Evolutionary conservation across 139 green algal species (phyloP).

Genomic region (Pleodorina starrii): DNA sequence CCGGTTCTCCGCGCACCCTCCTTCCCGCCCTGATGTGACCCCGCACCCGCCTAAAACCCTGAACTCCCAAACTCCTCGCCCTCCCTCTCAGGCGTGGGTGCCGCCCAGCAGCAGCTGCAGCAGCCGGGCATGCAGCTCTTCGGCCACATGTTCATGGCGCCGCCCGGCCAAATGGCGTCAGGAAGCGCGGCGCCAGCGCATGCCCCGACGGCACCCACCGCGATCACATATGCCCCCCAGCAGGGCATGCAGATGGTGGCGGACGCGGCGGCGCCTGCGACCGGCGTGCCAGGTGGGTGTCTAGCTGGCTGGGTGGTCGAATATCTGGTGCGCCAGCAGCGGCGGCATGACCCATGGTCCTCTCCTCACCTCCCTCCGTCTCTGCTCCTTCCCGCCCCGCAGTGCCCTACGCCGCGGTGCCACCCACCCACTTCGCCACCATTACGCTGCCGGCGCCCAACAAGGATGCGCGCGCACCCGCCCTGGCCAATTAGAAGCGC

Average conservation of each 20-base stretch:
- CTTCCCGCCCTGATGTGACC: too few species aligned
- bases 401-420: neutral
- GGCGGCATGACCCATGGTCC: neutral
- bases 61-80: too few species aligned
- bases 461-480: neutral
- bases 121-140: neutral
- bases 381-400: neutral
- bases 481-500: neutral
- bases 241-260: too few species aligned
- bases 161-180: too few species aligned
- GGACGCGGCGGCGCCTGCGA: neutral
- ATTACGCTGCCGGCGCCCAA: neutral
- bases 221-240: too few species aligned
- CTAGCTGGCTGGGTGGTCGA: neutral
- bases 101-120: neutral
- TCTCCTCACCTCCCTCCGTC: neutral
- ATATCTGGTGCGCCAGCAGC: neutral
- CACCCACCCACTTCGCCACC: constrained; percentile 13
- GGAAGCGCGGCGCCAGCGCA: too few species aligned
- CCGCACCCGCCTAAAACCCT: too few species aligned
- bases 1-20: too few species aligned
- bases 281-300: neutral
- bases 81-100: too few species aligned
- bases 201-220: too few species aligned
- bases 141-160: neutral